Evolutionary conservation across 768 basidiomycete species (phyloP).

Genomic region (Suillus variegatus): DNA sequence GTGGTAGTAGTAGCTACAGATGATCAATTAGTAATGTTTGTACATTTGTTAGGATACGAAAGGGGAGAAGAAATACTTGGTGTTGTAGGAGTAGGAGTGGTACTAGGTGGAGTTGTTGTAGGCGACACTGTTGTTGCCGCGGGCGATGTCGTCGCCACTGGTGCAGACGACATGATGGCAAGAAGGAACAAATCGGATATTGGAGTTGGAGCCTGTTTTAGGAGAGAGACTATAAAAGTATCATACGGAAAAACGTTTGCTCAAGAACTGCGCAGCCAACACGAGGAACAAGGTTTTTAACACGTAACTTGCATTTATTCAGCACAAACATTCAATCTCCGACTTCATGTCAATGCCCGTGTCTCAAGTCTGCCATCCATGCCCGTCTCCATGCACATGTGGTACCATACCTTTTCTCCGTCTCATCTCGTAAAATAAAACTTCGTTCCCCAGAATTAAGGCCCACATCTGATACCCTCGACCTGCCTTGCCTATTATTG

Average conservation of each 20-base stretch:
- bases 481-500: too few relatives aligned
- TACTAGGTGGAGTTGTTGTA: neutral
- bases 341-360: too few relatives aligned
- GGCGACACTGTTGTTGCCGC: neutral
- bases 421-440: too few relatives aligned
- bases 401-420: too few relatives aligned
- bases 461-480: too few relatives aligned
- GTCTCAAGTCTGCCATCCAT: too few relatives aligned
- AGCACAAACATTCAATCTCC: too few relatives aligned
- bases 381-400: too few relatives aligned
- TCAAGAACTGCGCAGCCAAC: neutral
- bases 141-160: neutral
- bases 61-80: neutral
- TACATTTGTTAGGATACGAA: neutral
- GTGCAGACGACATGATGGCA: constrained; percentile 16
- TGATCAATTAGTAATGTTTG: neutral
- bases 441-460: too few relatives aligned
- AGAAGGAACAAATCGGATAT: neutral
- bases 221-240: neutral
- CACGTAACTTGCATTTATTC: too few relatives aligned
- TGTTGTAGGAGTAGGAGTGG: neutral
- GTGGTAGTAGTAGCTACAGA: neutral
- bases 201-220: neutral
- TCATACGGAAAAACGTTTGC: neutral
- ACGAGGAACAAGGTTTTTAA: too few relatives aligned